Conservation (phyloP, 1,284 basidiomycete genomes). For the Thelephora terrestris region DNA sequence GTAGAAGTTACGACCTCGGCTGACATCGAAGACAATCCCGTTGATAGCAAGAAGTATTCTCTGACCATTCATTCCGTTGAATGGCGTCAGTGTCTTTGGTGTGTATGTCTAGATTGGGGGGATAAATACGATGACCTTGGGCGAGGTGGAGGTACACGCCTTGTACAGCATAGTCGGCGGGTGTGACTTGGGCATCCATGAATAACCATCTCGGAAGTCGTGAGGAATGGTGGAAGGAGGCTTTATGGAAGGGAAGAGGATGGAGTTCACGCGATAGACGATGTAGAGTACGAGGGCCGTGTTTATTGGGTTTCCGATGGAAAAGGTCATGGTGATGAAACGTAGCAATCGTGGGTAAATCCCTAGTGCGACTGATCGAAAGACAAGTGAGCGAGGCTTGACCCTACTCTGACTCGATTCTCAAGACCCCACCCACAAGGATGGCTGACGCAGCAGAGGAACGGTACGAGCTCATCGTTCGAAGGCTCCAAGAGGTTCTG, state of each 20-base stretch:
- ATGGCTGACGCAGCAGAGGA: conserved; percentile 34
- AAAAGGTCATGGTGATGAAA: conserved; percentile 19
- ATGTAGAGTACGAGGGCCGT: conserved; percentile 70
- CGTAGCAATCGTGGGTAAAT: too few species aligned
- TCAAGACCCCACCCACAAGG: background rate
- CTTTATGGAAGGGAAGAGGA: conserved; percentile 56
- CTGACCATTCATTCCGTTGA: conserved; percentile 56
- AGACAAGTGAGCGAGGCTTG: background rate
- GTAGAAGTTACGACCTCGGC: conserved; percentile 82
- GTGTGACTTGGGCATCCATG: conserved; percentile 78
- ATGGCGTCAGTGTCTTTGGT: conserved; percentile 59
- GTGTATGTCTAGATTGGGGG: conserved; percentile 43
- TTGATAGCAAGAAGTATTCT: conserved; percentile 83
- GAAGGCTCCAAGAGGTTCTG: conserved; percentile 83
- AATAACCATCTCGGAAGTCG: conserved; percentile 73
- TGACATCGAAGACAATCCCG: conserved; percentile 86
- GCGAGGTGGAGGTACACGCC: conserved; percentile 1
- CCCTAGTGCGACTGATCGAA: too few species aligned
- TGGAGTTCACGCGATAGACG: conserved; percentile 64
- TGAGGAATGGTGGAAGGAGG: conserved; percentile 40
- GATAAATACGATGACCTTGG: background rate
- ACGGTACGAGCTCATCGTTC: conserved; percentile 80
- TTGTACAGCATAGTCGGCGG: conserved; percentile 68
- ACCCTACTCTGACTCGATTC: background rate
- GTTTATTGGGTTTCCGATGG: conserved; percentile 58